A percentile compares a stretch with the other conserved stretches of the same genome.
Evolutionary conservation across 1,284 basidiomycete genomes (phyloP).

Genomic region (Ceratobasidium sp.): DNA sequence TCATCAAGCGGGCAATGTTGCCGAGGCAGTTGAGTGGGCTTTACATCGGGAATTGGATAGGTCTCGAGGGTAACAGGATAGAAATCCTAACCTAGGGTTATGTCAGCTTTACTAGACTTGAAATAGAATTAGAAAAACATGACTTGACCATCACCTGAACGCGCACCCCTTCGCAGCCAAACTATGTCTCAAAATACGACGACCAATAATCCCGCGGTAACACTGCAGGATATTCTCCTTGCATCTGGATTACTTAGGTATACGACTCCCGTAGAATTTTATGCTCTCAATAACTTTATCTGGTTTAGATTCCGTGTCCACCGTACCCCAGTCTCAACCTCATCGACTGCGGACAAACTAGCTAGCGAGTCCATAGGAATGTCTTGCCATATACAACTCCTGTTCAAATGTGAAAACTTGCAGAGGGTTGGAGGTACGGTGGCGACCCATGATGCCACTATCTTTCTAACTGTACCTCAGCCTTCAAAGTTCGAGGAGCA

Average conservation of each 20-base stretch:
- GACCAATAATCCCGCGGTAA: neutral
- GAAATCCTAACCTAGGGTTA: neutral
- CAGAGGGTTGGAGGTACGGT: conserved; percentile 55
- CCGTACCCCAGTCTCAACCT: conserved; percentile 39
- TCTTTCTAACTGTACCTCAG: conserved; percentile 42
- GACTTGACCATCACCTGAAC: neutral
- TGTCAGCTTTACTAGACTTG: neutral
- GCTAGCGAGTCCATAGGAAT: conserved; percentile 36
- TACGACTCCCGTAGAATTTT: neutral
- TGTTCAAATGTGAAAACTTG: conserved; percentile 62
- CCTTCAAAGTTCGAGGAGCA: conserved; percentile 61
- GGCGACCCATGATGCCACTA: neutral
- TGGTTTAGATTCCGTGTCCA: conserved; percentile 36
- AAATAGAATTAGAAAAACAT: neutral
- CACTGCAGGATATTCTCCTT: conserved; percentile 7
- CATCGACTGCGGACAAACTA: conserved; percentile 36
- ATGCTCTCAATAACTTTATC: neutral
- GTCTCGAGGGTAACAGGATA: neutral
- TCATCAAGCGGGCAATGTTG: conserved; percentile 79
- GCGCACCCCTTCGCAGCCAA: too few species aligned
- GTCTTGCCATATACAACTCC: conserved; percentile 39
- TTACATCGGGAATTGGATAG: conserved; percentile 59
- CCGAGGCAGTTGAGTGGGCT: conserved; percentile 84
- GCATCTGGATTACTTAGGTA: conserved; percentile 17
- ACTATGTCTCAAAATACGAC: neutral